A percentile compares a stretch with the other conserved stretches of the same genome.
These are phyloP conservation scores for Coemansia sp. DNA, from an alignment of 192 early-diverging fungal species.

Conservation along the genomic window DNA sequence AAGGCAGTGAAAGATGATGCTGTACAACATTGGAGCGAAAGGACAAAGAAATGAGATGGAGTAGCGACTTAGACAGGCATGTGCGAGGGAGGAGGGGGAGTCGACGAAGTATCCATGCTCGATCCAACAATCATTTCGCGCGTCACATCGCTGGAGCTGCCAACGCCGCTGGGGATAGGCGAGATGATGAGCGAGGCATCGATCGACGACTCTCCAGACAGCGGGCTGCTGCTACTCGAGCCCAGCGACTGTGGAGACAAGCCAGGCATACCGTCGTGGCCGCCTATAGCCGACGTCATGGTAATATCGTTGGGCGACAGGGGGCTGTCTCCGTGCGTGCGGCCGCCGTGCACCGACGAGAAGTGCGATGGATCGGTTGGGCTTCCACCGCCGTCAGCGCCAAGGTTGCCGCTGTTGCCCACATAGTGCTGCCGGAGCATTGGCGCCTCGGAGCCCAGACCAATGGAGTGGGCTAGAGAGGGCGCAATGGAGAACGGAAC, in stretches of 20 bases:
- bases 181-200: constrained; percentile 14
- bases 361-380: constrained; percentile 6
- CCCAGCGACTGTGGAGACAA: not conserved
- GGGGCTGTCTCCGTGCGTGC: not conserved
- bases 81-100: constrained; percentile 19
- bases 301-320: constrained; percentile 16
- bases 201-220: constrained; percentile 7
- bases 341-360: not conserved
- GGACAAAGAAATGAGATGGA: not conserved
- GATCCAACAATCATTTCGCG: constrained; percentile 7
- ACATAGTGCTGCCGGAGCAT: constrained; percentile 17
- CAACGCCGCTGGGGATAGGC: constrained; percentile 23
- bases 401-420: constrained; percentile 5
- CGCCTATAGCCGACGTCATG: constrained; percentile 13
- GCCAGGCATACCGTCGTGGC: not conserved
- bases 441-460: constrained; percentile 5
- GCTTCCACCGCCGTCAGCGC: constrained; percentile 4
- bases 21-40: constrained; percentile 24
- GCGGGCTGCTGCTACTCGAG: constrained; percentile 12
- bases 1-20: constrained; percentile 8
- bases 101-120: constrained; percentile 20
- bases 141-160: not conserved
- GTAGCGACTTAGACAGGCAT: constrained; percentile 2
- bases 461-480: constrained; percentile 16
- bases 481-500: constrained; percentile 28